Base-by-base conservation (phyloP, 169 alveolate species). In the Theileria parva region DNA sequence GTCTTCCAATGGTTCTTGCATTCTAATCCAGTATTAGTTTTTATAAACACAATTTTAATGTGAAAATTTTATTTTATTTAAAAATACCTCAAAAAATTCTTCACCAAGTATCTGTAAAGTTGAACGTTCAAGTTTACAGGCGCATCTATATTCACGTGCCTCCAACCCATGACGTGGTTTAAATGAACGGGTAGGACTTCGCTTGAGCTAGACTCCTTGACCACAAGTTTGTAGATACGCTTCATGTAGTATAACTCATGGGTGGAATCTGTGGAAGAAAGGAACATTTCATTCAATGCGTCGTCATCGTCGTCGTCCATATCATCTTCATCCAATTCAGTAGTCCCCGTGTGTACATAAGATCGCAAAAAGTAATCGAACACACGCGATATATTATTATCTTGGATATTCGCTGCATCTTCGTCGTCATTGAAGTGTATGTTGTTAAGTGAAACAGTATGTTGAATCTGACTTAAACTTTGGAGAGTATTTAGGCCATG, bases 371-470 rank as follows among this genome's bases (percentile, higher is more conserved):
- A 90, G 50, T 77, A 75, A 37, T 90, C 94, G 66, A 90, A 90
- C 39, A 90, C 92, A 27, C 88, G 74, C n/a, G 94, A 86, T 70
- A 90, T 90, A 69, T 90, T 90, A 23, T 87, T 86, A 84, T 90
- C 94, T 81, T 90, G 94, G 30, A 90, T 90, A 76, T 87, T 78
- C 1, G 93, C 79, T 30, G 94, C 89, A 44, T 90, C 94, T 34
- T 90, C 94, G 48, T 74, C 81, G 3, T 25, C 66, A 3, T 77
- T 37, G 15, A 77, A 6, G 67, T 59, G 85, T 11, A 76, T 66
- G 67, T 81, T 85, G 44, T 61, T 73, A 17, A 73, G 60, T 19
- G 80, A 73, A 13, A 44, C 60, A 8, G 30, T 73, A 25, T 21
- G 79, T 53, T 53, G 77, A 17, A 73, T 37, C 44, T 73, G 80